Evolutionary conservation across 2,329 filamentous ascomycete species (phyloP).

Genomic region (Balansia obtecta): DNA sequence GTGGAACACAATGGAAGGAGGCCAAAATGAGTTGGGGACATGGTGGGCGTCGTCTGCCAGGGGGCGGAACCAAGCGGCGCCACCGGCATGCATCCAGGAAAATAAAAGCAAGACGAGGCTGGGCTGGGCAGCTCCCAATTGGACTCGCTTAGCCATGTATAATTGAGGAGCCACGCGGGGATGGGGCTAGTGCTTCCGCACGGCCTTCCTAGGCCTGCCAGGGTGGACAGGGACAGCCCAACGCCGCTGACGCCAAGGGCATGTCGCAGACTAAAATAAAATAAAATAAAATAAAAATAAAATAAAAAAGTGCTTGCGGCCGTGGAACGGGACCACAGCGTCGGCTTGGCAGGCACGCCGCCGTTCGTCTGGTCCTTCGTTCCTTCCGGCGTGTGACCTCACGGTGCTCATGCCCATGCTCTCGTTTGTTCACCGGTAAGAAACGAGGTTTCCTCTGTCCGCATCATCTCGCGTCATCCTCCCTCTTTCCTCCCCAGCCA

Average conservation of each 20-base stretch:
- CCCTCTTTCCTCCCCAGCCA: neutral
- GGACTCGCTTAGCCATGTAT: constrained; percentile 6
- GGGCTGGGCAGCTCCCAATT: neutral
- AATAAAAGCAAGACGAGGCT: constrained; percentile 2
- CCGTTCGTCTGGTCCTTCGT: neutral
- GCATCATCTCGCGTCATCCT: neutral
- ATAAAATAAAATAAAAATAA: too few relatives aligned
- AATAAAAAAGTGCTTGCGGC: neutral
- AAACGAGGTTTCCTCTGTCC: neutral
- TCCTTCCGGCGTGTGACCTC: neutral
- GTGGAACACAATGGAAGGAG: neutral
- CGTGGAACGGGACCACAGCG: neutral
- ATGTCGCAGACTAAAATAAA: neutral
- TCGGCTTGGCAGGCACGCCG: neutral
- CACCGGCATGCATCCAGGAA: neutral
- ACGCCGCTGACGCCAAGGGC: neutral
- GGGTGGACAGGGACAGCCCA: neutral
- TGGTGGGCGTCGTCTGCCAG: neutral
- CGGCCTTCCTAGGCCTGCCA: neutral
- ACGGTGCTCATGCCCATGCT: too few relatives aligned
- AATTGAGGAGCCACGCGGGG: constrained; percentile 6
- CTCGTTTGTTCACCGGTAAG: neutral
- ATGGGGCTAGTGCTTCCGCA: constrained; percentile 4
- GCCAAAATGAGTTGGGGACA: neutral
- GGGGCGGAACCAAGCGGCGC: constrained; percentile 6